A percentile compares a stretch with the other conserved stretches of the same genome.
phyloP scores from a whole-genome alignment of 257 asterid genomes.

The Penstemon davidsonii region DNA sequence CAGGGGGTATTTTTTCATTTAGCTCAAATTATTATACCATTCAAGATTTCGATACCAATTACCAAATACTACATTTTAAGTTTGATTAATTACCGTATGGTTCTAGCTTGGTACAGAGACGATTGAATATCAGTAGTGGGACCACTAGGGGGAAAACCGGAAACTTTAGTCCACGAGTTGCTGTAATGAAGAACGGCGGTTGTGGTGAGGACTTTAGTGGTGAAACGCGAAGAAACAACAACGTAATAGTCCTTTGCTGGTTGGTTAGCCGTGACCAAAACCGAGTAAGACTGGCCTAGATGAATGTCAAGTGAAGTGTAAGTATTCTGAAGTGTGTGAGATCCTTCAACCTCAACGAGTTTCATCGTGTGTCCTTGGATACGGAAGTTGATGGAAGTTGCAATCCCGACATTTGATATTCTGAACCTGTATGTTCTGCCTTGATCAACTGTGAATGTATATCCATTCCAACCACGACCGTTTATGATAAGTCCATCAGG shows the following conservation, averaged over 20 bases:
- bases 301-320: conserved; percentile 79
- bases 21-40: no score
- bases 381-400: conserved; percentile 80
- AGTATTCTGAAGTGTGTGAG: conserved; percentile 78
- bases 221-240: conserved; percentile 79
- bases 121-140: conserved; percentile 70
- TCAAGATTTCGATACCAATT: conserved; percentile 1
- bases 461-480: conserved; percentile 93
- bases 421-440: conserved; percentile 92
- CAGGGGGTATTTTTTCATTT: no score
- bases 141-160: conserved; percentile 76
- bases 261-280: conserved; percentile 82
- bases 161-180: conserved; percentile 63
- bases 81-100: conserved; percentile 61
- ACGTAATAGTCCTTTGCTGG: conserved; percentile 80
- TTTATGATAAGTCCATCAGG: conserved; percentile 96
- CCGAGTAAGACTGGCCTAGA: conserved; percentile 88
- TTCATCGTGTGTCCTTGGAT: conserved; percentile 87
- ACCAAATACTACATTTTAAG: neutral
- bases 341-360: conserved; percentile 95
- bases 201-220: conserved; percentile 66
- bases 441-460: conserved; percentile 81
- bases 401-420: conserved; percentile 79
- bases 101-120: conserved; percentile 86
- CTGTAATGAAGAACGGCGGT: conserved; percentile 89